Base-by-base conservation (phyloP, 2,329 filamentous ascomycete genomes). In the Venturiaceae sp. region DNA sequence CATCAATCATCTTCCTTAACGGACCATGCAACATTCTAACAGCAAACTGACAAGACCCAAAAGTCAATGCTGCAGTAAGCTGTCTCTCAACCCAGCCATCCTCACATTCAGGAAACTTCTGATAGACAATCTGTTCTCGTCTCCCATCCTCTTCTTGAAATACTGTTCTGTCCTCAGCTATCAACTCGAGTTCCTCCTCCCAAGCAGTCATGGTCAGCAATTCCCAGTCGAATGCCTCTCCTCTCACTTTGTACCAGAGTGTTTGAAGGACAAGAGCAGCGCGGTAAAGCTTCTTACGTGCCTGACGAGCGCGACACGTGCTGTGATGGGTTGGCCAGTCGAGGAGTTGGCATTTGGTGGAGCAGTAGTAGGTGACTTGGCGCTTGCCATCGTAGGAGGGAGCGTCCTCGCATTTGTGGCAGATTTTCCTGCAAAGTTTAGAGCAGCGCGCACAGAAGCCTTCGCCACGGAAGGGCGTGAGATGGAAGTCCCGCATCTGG, bases 371-470 rank as follows among this genome's bases (percentile, higher is more conserved):
- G n/a, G 44, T 50, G 28, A 50, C 30, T 7, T 50, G 44, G 23
- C 44, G 44, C n/a, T 30, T 50, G 26, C 44, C 26, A 26, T 50
- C 44, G 14, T 50, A 50, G 9, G 34, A 30, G 23, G 39, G 54
- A n/a, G 39, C 54, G 21, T 56, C 34, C 28, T 56, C 39, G 21
- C 54, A 39, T 56, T 46, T 56, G 39, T 47, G 32, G 14, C 52
- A 54, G 33, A 54, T n/a, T 54, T 54, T 54, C 14, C 19, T 54
- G 14, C 52, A 54, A 2, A 50, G 19, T 50, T 30, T 50, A 13
- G 23, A 28, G 23, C 44, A 50, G 23, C 44, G 44, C 13, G 44
- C 28, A 26, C 44, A 50, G 44, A 50, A 50, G 11, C 44, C 44
- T 30, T 50, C 44, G 26, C 30, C 19, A 2, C 23, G 44, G 14